Evolutionary conservation across 495 filamentous ascomycete genomes (phyloP), one percentile per base, ranked within the genome.

Genomic region (Tuber microsphaerosporum): DNA sequence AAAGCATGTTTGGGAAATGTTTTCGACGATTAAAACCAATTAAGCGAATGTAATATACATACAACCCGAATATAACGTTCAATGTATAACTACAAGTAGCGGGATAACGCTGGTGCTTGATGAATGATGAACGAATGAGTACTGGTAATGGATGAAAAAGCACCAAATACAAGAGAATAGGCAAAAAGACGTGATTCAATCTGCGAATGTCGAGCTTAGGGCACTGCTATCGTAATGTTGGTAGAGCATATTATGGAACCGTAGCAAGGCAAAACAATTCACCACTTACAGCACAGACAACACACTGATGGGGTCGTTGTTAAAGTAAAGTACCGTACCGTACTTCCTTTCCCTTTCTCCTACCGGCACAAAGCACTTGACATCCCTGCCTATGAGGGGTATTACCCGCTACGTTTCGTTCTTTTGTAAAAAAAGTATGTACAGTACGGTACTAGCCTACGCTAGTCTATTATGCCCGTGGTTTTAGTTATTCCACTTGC

Each of bases 351-450:
- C 16, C 45, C 45, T 19, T 45, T 19, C 45, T 46, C 8, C 20
- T 20, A n/a, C 48, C 19, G 20, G 20, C 20, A 51, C 6, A 19
- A 16, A 46, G 45, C 20, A 46, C 7, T n/a, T 10, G 2, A 56
- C 22, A n/a, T 26, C 48, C 22, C 22, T n/a, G 22, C 22, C 22
- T 16, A 8, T 16, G 56, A 26, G 56, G 56, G 56, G 56, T 61
- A 61, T 61, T 61, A 61, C 56, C 56, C 56, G 56, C 56, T 31
- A 61, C 56, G n/a, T 61, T 61, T 31, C 51, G 22, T 31, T 56
- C 9, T 31, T 56, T 2, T 14, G 45, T 19, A 46, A 43, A 43
- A 43, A 9, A 4, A 43, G 34, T 37, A 37, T 17, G 51, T 26
- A 61, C n/a, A 8, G 9, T 61, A 61, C 46, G 5, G 8, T 43